Evolutionary conservation across 1,284 basidiomycete species (phyloP), one percentile per base, ranked within the genome.

Genomic region (Amylostereum chailletii): DNA sequence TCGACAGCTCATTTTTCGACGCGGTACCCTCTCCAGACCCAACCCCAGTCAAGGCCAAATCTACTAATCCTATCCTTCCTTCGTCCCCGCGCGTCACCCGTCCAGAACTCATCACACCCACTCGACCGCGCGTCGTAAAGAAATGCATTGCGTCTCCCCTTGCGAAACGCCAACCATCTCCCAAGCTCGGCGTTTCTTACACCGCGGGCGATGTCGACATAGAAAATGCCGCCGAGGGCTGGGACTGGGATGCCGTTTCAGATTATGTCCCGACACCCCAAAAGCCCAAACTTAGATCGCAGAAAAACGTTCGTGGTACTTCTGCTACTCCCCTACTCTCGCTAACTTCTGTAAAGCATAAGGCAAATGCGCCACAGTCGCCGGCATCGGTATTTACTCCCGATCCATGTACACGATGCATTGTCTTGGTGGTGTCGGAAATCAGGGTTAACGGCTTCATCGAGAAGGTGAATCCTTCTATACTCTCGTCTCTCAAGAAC

Each of bases 201-300:
- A 11, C 51, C 5, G 51, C 43, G n/a, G 52, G 34, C 27, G 34
- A 53, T 7, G 29, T 53, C 32, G 42, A 53, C 37, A 42, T 53
- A 6, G 51, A 53, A 27, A 40, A 53, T 6, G 34, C 46, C 30
- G 26, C 34, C 34, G 48, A 19, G 19, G 66, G 67, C 31, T 76
- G 75, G 76, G 71, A 76, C 52, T 77, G 75, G 76, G 61, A 70
- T 37, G 73, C 74, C 47, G 69, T 75, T 49, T 63, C 58, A 2
- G 72, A 74, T 40, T 67, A 67, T 44, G 56, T 66, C 7, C 52
- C 58, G 9, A 59, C 55, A 45, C 42, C 54, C 3, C 42, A 50
- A 47, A 59, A 63, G 58, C 19, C 19, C 19, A 19, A 19, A 19
- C 19, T 57, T 19, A 19, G 19, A 19, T 19, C 19, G 19, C 19